Percentiles rank a stretch among this genome's conserved stretches.
Conservation (phyloP, 176 grass and related monocot genomes). For the Oryza nivara region DNA sequence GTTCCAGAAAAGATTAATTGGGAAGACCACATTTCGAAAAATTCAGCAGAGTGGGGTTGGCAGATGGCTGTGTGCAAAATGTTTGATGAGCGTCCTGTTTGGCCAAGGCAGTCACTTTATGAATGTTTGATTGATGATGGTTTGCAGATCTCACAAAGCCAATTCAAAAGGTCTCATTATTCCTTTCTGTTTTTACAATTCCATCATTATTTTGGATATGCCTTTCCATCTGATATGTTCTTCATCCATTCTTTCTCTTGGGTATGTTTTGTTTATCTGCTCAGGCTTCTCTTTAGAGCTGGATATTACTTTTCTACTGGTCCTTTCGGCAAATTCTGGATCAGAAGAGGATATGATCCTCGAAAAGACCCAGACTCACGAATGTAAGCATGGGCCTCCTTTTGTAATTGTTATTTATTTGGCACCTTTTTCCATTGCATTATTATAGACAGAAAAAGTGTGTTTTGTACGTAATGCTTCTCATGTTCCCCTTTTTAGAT, state of each 20-base stretch:
- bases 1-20: conserved; percentile 75
- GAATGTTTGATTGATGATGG: conserved; percentile 70
- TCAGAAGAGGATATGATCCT: conserved; percentile 95
- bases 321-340: conserved; percentile 90
- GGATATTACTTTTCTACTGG: conserved; percentile 95
- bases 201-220: conserved; percentile 22
- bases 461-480: conserved; percentile 30
- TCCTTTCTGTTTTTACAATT: conserved; percentile 31
- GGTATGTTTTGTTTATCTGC: conserved; percentile 36
- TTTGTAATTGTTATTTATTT: conserved; percentile 2
- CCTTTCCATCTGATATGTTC: conserved; percentile 13
- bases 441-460: neutral
- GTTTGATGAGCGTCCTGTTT: conserved; percentile 89
- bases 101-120: conserved; percentile 88
- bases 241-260: conserved; percentile 29
- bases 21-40: conserved; percentile 76
- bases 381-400: conserved; percentile 54
- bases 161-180: conserved; percentile 74
- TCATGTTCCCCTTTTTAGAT: neutral
- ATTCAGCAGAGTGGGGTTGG: conserved; percentile 64
- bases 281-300: conserved; percentile 93
- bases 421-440: conserved; percentile 20
- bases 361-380: conserved; percentile 80
- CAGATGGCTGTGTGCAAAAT: conserved; percentile 86
- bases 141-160: conserved; percentile 63